Percentiles rank a stretch among this genome's conserved stretches.
Evolutionary conservation across 257 asterid species (phyloP).

Genomic region (Leptodermis oblonga): DNA sequence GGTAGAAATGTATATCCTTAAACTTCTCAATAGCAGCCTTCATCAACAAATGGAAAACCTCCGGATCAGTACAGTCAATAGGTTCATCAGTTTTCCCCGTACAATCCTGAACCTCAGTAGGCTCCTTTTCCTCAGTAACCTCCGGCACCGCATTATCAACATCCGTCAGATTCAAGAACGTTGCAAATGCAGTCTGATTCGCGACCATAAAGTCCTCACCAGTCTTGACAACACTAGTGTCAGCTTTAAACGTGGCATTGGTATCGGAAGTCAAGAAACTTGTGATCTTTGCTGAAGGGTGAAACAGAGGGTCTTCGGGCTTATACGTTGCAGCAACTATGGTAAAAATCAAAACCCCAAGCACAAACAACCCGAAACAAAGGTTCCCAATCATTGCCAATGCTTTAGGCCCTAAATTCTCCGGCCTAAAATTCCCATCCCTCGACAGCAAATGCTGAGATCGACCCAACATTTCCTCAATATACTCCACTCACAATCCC

Average conservation of each 20-base stretch:
- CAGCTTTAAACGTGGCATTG: conserved; percentile 79
- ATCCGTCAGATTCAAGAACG: conserved; percentile 75
- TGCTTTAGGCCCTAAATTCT: conserved; percentile 76
- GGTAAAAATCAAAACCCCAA: conserved; percentile 61
- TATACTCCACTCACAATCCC: not conserved
- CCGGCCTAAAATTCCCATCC: conserved; percentile 51
- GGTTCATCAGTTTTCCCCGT: conserved; percentile 46
- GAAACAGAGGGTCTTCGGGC: conserved; percentile 61
- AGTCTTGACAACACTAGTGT: conserved; percentile 66
- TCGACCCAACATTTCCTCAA: conserved; percentile 19
- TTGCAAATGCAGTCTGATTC: conserved; percentile 66
- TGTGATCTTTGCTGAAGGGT: conserved; percentile 80
- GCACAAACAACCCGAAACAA: conserved; percentile 53
- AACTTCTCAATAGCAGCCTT: conserved; percentile 62
- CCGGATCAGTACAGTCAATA: conserved; percentile 71
- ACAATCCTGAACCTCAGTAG: conserved; percentile 28
- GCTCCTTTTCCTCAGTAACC: not conserved
- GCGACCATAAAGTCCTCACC: conserved; percentile 85
- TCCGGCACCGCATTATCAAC: conserved; percentile 42
- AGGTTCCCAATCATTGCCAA: conserved; percentile 48
- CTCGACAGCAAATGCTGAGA: conserved; percentile 32
- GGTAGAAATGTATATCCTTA: conserved; percentile 59
- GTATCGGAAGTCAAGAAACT: conserved; percentile 64
- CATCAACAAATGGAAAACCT: conserved; percentile 77
- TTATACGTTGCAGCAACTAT: conserved; percentile 54